Base-by-base conservation (phyloP, 2,329 filamentous ascomycete species). In the Magnaporthiopsis rhizophila region DNA sequence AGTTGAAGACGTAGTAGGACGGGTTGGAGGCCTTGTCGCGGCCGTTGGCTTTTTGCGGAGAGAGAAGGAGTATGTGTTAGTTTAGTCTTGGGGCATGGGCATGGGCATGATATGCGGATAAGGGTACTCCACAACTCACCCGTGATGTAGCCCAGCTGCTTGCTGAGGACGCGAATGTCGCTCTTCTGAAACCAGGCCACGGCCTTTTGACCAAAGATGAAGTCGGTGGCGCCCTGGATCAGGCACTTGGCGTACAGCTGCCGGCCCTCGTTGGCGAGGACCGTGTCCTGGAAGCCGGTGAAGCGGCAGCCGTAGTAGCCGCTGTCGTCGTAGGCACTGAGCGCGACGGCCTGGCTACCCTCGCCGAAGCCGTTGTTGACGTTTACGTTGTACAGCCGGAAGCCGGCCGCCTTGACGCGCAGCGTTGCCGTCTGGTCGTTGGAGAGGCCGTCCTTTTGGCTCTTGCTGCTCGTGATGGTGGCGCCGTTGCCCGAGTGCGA, bases 351-450 rank as follows among this genome's bases (percentile, higher is more conserved):
- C 67, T 82, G 80, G 64, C 73, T 76, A 0, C 79, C 79, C 66
- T 77, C 65, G n/a, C 80, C 80, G 63, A 78, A 79, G 0, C 74
- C 75, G 68, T 82, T 83, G 15, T 74, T 73, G 13, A 82, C 73
- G 64, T 82, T 85, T 71, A 89, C 77, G 67, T 89, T 89, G 76
- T 89, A 89, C 24, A 88, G 74, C 68, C 81, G 83, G 65, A 88
- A 79, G 68, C 83, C 79, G 6, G 73, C 70, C 0, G 81, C 78
- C 68, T 77, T 75, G 32, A 80, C 75, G 12, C 78, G 72, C 34
- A 82, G 72, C 0, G 79, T 80, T 1, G 75, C 79, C 0, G 77
- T 86, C 65, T 73, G 71, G 67, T 88, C 86, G 67, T 89, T 83
- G 18, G 64, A 62, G 38, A 72, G 80, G 57, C 78, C 77, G 64